Percentiles rank a stretch among this genome's conserved stretches.
These are phyloP conservation scores for Hippophae tibetana DNA, from an alignment of 306 rosid genomes.

Conservation along the genomic window DNA sequence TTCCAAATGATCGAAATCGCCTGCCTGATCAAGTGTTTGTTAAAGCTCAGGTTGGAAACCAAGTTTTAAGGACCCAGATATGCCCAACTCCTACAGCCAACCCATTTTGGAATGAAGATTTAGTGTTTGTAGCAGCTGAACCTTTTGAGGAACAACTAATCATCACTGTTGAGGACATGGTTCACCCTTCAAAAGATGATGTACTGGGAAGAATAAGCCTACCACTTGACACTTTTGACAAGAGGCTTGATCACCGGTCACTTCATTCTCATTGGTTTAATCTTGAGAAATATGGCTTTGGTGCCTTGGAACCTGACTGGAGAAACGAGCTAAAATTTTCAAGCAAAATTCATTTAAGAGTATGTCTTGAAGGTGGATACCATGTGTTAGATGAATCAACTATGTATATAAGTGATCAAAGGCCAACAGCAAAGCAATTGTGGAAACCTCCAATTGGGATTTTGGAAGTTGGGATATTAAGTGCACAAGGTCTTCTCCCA, in stretches of 20 bases:
- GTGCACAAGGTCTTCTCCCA: slow-evolving; percentile 84
- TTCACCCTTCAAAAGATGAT: slow-evolving; percentile 69
- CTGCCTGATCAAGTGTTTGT: slow-evolving; percentile 52
- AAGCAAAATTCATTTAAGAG: slow-evolving; percentile 71
- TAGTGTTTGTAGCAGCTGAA: slow-evolving; percentile 84
- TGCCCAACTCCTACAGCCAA: slow-evolving; percentile 49
- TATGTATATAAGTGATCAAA: slow-evolving; percentile 71
- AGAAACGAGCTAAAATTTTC: slow-evolving; percentile 83
- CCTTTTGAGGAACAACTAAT: slow-evolving; percentile 81
- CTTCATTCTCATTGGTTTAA: slow-evolving; percentile 89
- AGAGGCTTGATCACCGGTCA: slow-evolving; percentile 70
- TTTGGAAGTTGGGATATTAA: slow-evolving; percentile 78
- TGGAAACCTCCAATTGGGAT: slow-evolving; percentile 87
- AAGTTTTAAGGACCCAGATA: slow-evolving; percentile 60
- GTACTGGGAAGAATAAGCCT: slow-evolving; percentile 61
- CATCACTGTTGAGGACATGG: slow-evolving; percentile 60
- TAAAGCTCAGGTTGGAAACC: slow-evolving; percentile 81
- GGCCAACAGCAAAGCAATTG: slow-evolving; percentile 84
- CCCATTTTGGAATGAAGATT: slow-evolving; percentile 86
- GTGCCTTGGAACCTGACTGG: slow-evolving; percentile 69
- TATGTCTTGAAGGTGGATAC: slow-evolving; percentile 96
- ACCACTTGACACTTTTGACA: slow-evolving; percentile 60
- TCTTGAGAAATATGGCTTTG: slow-evolving; percentile 79
- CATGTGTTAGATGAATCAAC: slow-evolving; percentile 93
- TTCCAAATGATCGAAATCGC: slow-evolving; percentile 60